Evolutionary conservation across 2,329 filamentous ascomycete genomes (phyloP), one percentile per base, ranked within the genome.

Genomic region (Ophiostoma tasmaniense): DNA sequence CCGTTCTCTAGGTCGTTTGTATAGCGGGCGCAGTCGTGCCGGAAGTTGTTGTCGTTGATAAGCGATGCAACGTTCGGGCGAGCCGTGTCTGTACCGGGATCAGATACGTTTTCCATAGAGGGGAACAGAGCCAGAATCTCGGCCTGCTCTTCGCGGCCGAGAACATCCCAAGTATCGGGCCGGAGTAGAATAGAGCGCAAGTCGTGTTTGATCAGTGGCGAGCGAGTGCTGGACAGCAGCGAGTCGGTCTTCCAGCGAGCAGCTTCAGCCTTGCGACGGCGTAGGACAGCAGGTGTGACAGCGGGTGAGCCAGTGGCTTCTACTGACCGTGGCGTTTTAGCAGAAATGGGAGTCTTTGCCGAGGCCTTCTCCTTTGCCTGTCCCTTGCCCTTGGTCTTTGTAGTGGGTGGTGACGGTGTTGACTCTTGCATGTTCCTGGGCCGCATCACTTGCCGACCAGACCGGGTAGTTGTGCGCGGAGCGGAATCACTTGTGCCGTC

Each of bases 1-100:
- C 85, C 85, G 45, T 77, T 75, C 5, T 74, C 71, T 22, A 87
- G 75, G 71, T 83, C 78, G 42, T 81, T 80, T 37, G 79, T 73
- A 73, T 81, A 82, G 17, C 77, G 77, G 11, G 77, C 77, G 17
- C 78, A 77, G 72, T 82, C 80, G 68, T 80, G 74, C 17, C 80
- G 77, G 72, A 82, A 81, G 69, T 79, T 78, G 75, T 81, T 74
- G 71, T 81, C 78, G 69, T 79, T 81, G 17, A 74, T 73, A 3
- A 82, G 77, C 0, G 76, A 75, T 3, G 73, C 69, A 5, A 78
- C 65, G 69, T 81, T 72, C 0, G 79, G 80, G 13, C 77, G 75
- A 2, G 79, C 77, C 1, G 74, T 30, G 3, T 73, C 73, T 0
- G 76, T 78, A 6, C 73, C 77, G 0, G 73, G 25, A 7, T 61